These are phyloP conservation scores for Casuarina glauca DNA, from an alignment of 306 rosid species.

Conservation along the genomic window DNA sequence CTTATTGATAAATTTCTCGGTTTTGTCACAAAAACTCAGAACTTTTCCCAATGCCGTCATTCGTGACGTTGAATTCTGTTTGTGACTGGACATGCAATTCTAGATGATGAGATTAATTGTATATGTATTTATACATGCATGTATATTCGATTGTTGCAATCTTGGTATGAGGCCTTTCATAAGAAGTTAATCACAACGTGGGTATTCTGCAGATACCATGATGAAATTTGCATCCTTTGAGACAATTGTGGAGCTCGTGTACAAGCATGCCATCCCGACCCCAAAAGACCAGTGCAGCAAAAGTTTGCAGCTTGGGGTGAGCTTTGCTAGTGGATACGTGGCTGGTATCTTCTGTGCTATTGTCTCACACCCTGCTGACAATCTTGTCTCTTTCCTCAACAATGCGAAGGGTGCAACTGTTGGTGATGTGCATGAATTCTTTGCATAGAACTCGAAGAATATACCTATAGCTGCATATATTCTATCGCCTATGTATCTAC, in stretches of 20 bases:
- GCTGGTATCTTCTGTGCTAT: slow-evolving; percentile 71
- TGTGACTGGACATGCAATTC: background rate
- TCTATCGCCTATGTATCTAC: background rate
- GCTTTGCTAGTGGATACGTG: slow-evolving; percentile 68
- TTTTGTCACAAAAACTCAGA: background rate
- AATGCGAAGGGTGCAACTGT: slow-evolving; percentile 76
- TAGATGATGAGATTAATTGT: background rate
- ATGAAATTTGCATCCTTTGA: slow-evolving; percentile 83
- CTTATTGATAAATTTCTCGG: background rate
- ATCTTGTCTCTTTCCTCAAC: slow-evolving; percentile 81
- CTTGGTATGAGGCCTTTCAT: background rate
- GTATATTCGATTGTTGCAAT: background rate
- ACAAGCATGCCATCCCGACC: slow-evolving; percentile 61
- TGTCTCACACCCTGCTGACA: slow-evolving; percentile 84
- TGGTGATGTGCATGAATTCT: slow-evolving; percentile 56
- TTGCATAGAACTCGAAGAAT: background rate
- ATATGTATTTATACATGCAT: background rate
- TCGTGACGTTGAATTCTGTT: background rate
- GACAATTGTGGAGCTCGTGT: slow-evolving; percentile 59
- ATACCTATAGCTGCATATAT: background rate
- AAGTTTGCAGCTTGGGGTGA: slow-evolving; percentile 65
- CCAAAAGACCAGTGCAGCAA: slow-evolving; percentile 71
- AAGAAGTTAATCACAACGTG: background rate
- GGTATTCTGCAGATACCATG: slow-evolving; percentile 57
- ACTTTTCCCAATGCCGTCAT: background rate